Base-by-base conservation (phyloP, 192 early-diverging fungal genomes). In the Coemansia reversa region DNA sequence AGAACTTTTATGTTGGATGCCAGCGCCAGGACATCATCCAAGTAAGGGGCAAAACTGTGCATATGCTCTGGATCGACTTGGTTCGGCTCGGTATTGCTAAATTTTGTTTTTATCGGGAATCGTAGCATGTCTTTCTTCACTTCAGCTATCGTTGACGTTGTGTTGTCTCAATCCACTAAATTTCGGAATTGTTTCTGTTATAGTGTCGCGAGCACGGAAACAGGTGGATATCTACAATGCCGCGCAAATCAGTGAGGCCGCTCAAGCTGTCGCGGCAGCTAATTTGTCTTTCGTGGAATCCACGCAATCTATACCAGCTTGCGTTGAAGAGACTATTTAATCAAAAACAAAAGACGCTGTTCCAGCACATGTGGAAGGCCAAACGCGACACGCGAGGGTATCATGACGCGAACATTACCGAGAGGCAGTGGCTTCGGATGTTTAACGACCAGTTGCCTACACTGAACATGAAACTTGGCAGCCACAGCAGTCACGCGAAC, bases 221-320 rank as follows among this genome's bases (percentile, higher is more conserved):
- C 57, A 9, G n/a, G 6, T 22, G 42, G 14, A 59, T 51, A 28
- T 60, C 7, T 28, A 62, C n/a, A 35, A 81, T 81, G 79, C 72
- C 79, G 30, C 70, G 79, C 66, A 81, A 76, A 58, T 55, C 66
- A 16, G 61, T 59, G 30, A 67, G 19, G 28, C 50, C 56, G 54
- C 67, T 77, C 50, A 82, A 82, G 68, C 65, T 77, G 52, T 72
- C 79, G 55, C 79, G 88, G 58, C 75, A 85, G 61, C 86, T 96
- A 52, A 84, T 94, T 55, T 90, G 94, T 60, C 93, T 97, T 93
- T 93, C 93, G 42, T 98, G 97, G 97, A 87, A 94, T 84, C 89
- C 89, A 68, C 86, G 88, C 82, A 97, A 96, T 80, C 84, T 96
- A 55, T 96, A 86, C 85, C 91, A 91, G 73, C 85, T 95, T 53